These are phyloP conservation scores for Cercophora newfieldiana DNA, from an alignment of 495 filamentous ascomycete genomes.

Conservation along the genomic window DNA sequence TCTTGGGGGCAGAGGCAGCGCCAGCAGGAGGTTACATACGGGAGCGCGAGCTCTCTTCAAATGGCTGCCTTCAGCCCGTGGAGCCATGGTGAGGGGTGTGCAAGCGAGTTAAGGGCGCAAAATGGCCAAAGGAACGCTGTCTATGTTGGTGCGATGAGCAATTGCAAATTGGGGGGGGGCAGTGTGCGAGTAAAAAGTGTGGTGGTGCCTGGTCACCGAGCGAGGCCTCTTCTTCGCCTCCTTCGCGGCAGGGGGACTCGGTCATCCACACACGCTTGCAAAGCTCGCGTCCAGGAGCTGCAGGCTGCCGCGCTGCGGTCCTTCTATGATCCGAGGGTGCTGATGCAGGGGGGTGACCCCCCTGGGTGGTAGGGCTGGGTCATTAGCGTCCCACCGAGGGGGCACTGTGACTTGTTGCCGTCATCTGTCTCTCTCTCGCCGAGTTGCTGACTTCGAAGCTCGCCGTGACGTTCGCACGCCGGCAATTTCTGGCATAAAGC, in stretches of 20 bases:
- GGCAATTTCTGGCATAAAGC: neutral
- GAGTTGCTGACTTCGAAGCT: neutral
- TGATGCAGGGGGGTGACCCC: constrained; percentile 10
- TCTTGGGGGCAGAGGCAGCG: constrained; percentile 6
- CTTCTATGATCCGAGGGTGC: constrained; percentile 26
- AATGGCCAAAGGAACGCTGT: constrained; percentile 6
- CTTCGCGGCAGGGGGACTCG: constrained; percentile 3
- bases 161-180: constrained; percentile 19
- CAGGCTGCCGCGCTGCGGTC: constrained; percentile 2
- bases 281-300: constrained; percentile 4
- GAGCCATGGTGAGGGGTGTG: constrained; percentile 46
- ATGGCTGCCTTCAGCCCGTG: constrained; percentile 54
- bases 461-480: neutral
- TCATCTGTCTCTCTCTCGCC: neutral
- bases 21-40: constrained; percentile 25
- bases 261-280: neutral
- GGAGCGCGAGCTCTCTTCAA: constrained; percentile 54
- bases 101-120: constrained; percentile 16
- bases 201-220: constrained; percentile 17
- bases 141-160: constrained; percentile 7
- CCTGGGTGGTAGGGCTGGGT: constrained; percentile 3
- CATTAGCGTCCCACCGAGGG: neutral
- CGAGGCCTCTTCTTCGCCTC: constrained; percentile 3
- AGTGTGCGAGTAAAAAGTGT: constrained; percentile 7
- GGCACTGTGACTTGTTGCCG: neutral